A percentile compares a stretch with the other conserved stretches of the same genome.
These are phyloP conservation scores for Tothia fuscella DNA, from an alignment of 2,329 filamentous ascomycete genomes.

Conservation along the genomic window DNA sequence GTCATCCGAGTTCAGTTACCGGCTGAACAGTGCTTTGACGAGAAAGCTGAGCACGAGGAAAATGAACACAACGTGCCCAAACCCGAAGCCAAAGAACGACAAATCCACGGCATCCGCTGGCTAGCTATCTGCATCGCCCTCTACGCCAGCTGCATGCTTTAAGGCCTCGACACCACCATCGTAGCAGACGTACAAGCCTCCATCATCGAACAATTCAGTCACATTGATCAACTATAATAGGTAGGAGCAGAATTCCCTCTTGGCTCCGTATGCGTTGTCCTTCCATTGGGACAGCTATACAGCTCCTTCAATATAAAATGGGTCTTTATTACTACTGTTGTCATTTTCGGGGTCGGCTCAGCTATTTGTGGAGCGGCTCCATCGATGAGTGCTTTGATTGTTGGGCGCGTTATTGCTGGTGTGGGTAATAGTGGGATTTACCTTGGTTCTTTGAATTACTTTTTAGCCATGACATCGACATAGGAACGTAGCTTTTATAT, in stretches of 20 bases:
- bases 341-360: slow-evolving; percentile 19
- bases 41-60: not conserved
- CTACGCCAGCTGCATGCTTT: slow-evolving; percentile 9
- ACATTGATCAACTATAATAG: slow-evolving; percentile 20
- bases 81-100: not conserved
- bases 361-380: slow-evolving; percentile 22
- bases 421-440: slow-evolving; percentile 22
- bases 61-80: not conserved
- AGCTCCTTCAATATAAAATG: slow-evolving; percentile 19
- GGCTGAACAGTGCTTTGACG: not conserved
- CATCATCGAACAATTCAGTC: slow-evolving; percentile 17
- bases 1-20: not conserved
- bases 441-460: slow-evolving; percentile 14
- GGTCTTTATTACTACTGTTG: slow-evolving; percentile 16
- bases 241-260: slow-evolving; percentile 22
- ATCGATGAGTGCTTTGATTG: slow-evolving; percentile 18
- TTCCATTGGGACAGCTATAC: slow-evolving; percentile 17
- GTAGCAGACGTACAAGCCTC: slow-evolving; percentile 21
- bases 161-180: slow-evolving; percentile 18
- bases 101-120: not conserved
- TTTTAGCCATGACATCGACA: slow-evolving; percentile 6
- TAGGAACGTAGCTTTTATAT: slow-evolving; percentile 11
- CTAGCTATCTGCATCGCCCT: not conserved
- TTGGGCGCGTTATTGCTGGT: slow-evolving; percentile 21
- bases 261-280: slow-evolving; percentile 12